phyloP scores from a whole-genome alignment of 257 asterid genomes.

The Fraxinus cuspidata region DNA sequence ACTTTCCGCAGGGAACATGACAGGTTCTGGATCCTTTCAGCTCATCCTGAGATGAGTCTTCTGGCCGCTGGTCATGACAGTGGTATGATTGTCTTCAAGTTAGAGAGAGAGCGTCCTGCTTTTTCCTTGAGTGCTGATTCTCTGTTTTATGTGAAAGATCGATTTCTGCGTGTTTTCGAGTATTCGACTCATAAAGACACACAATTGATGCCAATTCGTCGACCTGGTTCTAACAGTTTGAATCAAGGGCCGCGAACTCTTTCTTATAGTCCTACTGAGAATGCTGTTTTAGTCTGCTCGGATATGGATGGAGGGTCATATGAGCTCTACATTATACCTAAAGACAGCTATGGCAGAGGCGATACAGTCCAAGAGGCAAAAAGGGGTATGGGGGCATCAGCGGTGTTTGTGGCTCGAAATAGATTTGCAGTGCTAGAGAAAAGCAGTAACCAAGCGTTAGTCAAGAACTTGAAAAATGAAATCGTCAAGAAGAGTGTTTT shows the following conservation, averaged over 20 bases:
- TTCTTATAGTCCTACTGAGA: slow-evolving; percentile 94
- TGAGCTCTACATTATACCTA: slow-evolving; percentile 80
- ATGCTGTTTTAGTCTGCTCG: slow-evolving; percentile 86
- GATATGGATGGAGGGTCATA: slow-evolving; percentile 91
- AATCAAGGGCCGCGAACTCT: slow-evolving; percentile 85
- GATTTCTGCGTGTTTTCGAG: slow-evolving; percentile 79
- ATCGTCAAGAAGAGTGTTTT: slow-evolving; percentile 65
- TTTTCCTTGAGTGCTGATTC: slow-evolving; percentile 81
- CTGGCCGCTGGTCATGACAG: slow-evolving; percentile 98
- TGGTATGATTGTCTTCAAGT: slow-evolving; percentile 94
- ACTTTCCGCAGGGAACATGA: slow-evolving; percentile 96
- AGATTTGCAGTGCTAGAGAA: slow-evolving; percentile 95
- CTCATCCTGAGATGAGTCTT: slow-evolving; percentile 98
- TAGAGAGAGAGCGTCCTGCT: slow-evolving; percentile 98
- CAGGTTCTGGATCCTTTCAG: slow-evolving; percentile 92
- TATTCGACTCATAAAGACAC: slow-evolving; percentile 82
- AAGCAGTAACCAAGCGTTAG: slow-evolving; percentile 71
- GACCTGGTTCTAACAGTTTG: slow-evolving; percentile 82
- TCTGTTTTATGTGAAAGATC: slow-evolving; percentile 77
- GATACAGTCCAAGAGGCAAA: slow-evolving; percentile 87
- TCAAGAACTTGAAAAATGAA: slow-evolving; percentile 81
- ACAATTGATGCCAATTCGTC: slow-evolving; percentile 90
- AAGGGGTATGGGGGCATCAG: slow-evolving; percentile 86
- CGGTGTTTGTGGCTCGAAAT: slow-evolving; percentile 88
- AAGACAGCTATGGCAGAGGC: slow-evolving; percentile 78